Base-by-base conservation (phyloP, 1,139 yeast genomes). In the Pneumocystis sp. region DNA sequence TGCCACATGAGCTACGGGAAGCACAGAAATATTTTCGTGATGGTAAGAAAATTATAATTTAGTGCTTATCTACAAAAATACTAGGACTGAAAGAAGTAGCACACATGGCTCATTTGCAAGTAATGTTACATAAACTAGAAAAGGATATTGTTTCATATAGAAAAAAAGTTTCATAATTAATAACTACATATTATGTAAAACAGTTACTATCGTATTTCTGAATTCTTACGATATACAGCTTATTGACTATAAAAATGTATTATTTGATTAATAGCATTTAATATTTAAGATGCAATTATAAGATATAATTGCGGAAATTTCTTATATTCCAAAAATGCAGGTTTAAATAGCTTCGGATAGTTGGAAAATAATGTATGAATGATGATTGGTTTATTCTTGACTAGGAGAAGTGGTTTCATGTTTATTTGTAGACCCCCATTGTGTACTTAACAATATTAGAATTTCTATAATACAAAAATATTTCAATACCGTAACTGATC, bases 401-500 rank as follows among this genome's bases (percentile, higher is more conserved):
- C 12, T 17, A 25, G n/a, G 25, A 10, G 31, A 50, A 10, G 12
- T 25, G 12, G 34, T 25, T 25, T 50, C 15, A 25, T 50, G 31
- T 50, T 50, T 50, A 8, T 50, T 15, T 50, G 34, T 50, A 25
- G 57, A 50, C 25, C 25, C 57, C 57, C 57, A 50, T 10, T 25
- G 31, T 50, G 57, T 50, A 3, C 57, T 50, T 50, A 50, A 50
- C 8, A 25, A 50, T 8, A 29, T 50, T 50, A 50, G 34, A 50
- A 25, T 25, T 50, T 25, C 12, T 50, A 19, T 25, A 25, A n/a
- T 12, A 12, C n/a, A 44, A 25, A 50, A 50, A 50, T 25, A 19
- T 25, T 25, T 25, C 7, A 50, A 25, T 50, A 50, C 29, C 67
- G 50, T 37, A 66, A 63, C 61, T 64, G 65, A 34, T 66, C 67